Conservation (phyloP, 2,329 filamentous ascomycete genomes). For the Didymella lethalis region DNA sequence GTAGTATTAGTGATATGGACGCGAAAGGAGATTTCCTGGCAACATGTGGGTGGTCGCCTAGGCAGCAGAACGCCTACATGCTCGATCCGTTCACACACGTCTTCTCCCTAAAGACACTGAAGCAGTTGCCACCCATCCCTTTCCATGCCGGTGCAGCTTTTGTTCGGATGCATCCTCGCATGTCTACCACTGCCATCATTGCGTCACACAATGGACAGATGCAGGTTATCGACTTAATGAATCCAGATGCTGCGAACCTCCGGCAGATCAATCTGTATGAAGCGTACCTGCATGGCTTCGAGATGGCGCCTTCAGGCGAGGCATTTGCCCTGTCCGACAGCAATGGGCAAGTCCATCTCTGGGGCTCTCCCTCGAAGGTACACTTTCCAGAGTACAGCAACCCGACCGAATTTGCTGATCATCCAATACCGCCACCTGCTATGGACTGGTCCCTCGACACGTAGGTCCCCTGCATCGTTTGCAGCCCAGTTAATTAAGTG, state of each 20-base stretch:
- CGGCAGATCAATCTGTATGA: conserved; percentile 79
- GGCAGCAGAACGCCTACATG: conserved; percentile 80
- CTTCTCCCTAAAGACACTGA: conserved; percentile 91
- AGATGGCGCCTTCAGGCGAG: conserved; percentile 87
- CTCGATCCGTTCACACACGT: conserved; percentile 94
- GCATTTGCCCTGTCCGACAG: conserved; percentile 82
- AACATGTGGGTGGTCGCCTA: conserved; percentile 90
- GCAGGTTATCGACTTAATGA: conserved; percentile 95
- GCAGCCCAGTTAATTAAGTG: conserved; percentile 5
- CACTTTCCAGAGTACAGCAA: conserved; percentile 85
- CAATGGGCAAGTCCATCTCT: conserved; percentile 81
- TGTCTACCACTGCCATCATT: conserved; percentile 94
- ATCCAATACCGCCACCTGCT: conserved; percentile 63
- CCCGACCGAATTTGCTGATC: conserved; percentile 76
- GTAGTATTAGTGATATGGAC: conserved; percentile 95
- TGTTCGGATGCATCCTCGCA: conserved; percentile 94
- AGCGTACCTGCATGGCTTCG: conserved; percentile 77
- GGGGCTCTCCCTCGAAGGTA: conserved; percentile 85
- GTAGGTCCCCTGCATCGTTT: conserved; percentile 54
- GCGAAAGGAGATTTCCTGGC: conserved; percentile 93
- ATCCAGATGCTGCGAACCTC: conserved; percentile 85
- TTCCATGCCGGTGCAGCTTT: conserved; percentile 92
- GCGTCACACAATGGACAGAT: conserved; percentile 91
- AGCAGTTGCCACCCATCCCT: conserved; percentile 86
- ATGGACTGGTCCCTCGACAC: conserved; percentile 77